Evolutionary conservation across 2,329 filamentous ascomycete species (phyloP), one percentile per base, ranked within the genome.

Genomic region (Aspergillus awamori): DNA sequence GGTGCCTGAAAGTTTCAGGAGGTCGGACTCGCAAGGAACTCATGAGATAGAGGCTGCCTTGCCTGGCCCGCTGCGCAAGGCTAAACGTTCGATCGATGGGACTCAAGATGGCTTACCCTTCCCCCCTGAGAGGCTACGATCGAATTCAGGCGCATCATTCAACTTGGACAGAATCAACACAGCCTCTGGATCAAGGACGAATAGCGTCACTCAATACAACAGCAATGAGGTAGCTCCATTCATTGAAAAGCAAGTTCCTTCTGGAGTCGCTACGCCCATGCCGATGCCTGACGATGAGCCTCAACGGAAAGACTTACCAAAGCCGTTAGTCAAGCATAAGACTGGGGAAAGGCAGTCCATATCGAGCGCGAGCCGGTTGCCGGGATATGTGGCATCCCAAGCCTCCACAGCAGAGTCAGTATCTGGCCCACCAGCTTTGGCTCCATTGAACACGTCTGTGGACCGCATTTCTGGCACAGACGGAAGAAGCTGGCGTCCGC

Each of bases 281-380:
- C 72, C 74, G 10, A 67, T 72, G 33, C 64, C 69, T 24, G 73
- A 73, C 45, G 72, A 69, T n/a, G 73, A 75, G 15, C 53, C 60
- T 6, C 64, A 66, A 39, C 62, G 64, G 8, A 65, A 65, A n/a
- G 69, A 76, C 57, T 63, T 70, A 8, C 59, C 70, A 26, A 74
- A 72, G 58, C 30, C 64, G 47, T 62, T 69, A 61, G 33, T 69
- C 43, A 65, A 62, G 2, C 41, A 68, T 54, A 68, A 70, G 41
- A 59, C 72, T 22, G 71, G 62, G 43, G 71, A 76, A 36, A 80
- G 75, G 64, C 63, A 75, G 15, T 69, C 75, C 11, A 73, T 77
- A n/a, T 71, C 80, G 36, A 78, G 74, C 48, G 76, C 81, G 60
- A 79, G 78, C 55, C 78, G 81, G 67, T 68, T 83, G 26, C 80